Evolutionary conservation across 768 basidiomycete species (phyloP).

Genomic region (Vishniacozyma victoriae): DNA sequence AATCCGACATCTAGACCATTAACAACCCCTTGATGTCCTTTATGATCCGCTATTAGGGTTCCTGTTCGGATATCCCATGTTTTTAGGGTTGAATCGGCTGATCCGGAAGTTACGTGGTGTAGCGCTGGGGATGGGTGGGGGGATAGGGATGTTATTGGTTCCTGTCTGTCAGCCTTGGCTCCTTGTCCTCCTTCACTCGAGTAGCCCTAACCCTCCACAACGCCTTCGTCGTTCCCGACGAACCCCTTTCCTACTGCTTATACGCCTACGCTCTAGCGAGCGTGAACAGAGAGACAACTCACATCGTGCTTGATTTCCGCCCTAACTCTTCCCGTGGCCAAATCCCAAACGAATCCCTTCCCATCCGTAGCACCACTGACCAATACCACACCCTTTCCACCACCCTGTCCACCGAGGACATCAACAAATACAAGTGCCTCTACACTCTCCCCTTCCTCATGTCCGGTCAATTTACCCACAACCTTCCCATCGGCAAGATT

Average conservation of each 20-base stretch:
- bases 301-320: slow-evolving; percentile 78
- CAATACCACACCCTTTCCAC: slow-evolving; percentile 53
- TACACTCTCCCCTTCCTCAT: slow-evolving; percentile 77
- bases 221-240: neutral
- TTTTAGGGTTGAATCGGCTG: slow-evolving; percentile 75
- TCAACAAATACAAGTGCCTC: slow-evolving; percentile 83
- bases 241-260: neutral
- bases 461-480: slow-evolving; percentile 69
- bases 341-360: slow-evolving; percentile 90
- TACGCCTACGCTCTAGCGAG: neutral
- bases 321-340: slow-evolving; percentile 74
- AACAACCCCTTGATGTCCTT: slow-evolving; percentile 72
- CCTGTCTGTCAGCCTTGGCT: slow-evolving; percentile 55
- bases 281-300: slow-evolving; percentile 31
- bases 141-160: slow-evolving; percentile 75
- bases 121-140: slow-evolving; percentile 67
- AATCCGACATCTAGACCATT: slow-evolving; percentile 68
- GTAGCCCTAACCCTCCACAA: no score
- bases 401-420: slow-evolving; percentile 55
- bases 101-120: slow-evolving; percentile 74
- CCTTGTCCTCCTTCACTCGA: no score
- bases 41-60: slow-evolving; percentile 66
- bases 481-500: slow-evolving; percentile 82
- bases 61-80: slow-evolving; percentile 94
- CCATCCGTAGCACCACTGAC: slow-evolving; percentile 90